A percentile compares a stretch with the other conserved stretches of the same genome.
phyloP scores from a whole-genome alignment of 2,329 filamentous ascomycete genomes.

The Fusarium sp. region DNA sequence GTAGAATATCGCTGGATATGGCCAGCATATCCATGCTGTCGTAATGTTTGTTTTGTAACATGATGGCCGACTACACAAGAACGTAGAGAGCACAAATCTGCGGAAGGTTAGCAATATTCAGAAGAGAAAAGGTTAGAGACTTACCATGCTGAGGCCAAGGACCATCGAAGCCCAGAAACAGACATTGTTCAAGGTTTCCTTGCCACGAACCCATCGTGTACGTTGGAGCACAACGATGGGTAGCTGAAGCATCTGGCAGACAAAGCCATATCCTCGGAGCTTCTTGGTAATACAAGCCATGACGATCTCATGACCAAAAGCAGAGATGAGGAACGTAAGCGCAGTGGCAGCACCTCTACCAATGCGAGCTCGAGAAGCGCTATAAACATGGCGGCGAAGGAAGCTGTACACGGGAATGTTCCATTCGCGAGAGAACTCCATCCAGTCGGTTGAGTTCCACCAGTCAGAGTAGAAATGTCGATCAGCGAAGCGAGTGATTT shows the following conservation, averaged over 20 bases:
- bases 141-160: slow-evolving; percentile 81
- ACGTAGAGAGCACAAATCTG: slow-evolving; percentile 68
- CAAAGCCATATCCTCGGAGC: slow-evolving; percentile 90
- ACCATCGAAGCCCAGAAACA: slow-evolving; percentile 96
- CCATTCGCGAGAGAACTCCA: slow-evolving; percentile 97
- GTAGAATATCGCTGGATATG: background rate
- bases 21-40: slow-evolving; percentile 6
- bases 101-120: slow-evolving; percentile 24
- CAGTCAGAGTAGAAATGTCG: slow-evolving; percentile 89
- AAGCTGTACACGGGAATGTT: slow-evolving; percentile 98
- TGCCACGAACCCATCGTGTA: slow-evolving; percentile 78
- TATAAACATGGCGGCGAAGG: slow-evolving; percentile 93
- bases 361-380: slow-evolving; percentile 80
- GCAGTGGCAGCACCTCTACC: slow-evolving; percentile 82
- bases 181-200: slow-evolving; percentile 85
- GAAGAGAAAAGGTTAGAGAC: slow-evolving; percentile 47
- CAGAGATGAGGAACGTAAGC: slow-evolving; percentile 91
- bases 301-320: slow-evolving; percentile 91
- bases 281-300: slow-evolving; percentile 99
- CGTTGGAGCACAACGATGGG: slow-evolving; percentile 94
- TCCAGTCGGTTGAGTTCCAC: slow-evolving; percentile 87
- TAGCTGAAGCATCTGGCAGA: slow-evolving; percentile 96
- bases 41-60: background rate
- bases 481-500: slow-evolving; percentile 93
- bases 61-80: slow-evolving; percentile 53